Evolutionary conservation across 2,329 filamentous ascomycete genomes (phyloP), one percentile per base, ranked within the genome.

Genomic region (Exophiala lecanii-corni): DNA sequence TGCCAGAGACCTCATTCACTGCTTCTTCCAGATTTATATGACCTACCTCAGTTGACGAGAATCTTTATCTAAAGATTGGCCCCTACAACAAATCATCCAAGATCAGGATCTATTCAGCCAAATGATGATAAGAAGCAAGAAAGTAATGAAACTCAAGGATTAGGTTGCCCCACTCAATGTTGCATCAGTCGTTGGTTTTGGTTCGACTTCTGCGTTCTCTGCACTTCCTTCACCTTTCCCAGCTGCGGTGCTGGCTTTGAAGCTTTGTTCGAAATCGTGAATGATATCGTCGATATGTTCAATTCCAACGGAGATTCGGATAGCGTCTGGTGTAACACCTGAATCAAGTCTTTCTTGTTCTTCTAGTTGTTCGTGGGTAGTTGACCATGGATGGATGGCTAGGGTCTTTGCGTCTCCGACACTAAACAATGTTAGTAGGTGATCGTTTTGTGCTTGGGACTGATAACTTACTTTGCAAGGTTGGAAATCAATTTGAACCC

Each of bases 261-360:
- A 89, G 0, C 84, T 83, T 72, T 94, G 87, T 66, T 88, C 81
- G 62, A 95, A 94, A 67, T 95, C 89, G 57, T 79, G 82, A 57
- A 94, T 89, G 58, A 94, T 94, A 61, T 95, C 89, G 69, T 94
- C 87, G 61, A 94, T 91, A 64, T 94, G 87, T 70, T 95, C 89
- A 2, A 84, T 89, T 35, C 89, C 89, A 41, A 94, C 88, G 0
- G 87, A 94, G 59, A 94, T 89, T 53, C 89, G 83, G 65, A 95
- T 94, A 36, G 94, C 78, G 59, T 92, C 88, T 76, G 84, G 57
- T 17, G 86, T 89, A 9, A 89, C 85, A 55, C 86, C 88, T 20
- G 84, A 87, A 61, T 69, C 79, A 43, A 74, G 62, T 70, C 81
- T 86, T 74, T 94, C 89, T 61, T 86, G 76, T 32, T 88, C 82